Base-by-base conservation (phyloP, 768 basidiomycete species). In the Coprinopsis strossmayeri region DNA sequence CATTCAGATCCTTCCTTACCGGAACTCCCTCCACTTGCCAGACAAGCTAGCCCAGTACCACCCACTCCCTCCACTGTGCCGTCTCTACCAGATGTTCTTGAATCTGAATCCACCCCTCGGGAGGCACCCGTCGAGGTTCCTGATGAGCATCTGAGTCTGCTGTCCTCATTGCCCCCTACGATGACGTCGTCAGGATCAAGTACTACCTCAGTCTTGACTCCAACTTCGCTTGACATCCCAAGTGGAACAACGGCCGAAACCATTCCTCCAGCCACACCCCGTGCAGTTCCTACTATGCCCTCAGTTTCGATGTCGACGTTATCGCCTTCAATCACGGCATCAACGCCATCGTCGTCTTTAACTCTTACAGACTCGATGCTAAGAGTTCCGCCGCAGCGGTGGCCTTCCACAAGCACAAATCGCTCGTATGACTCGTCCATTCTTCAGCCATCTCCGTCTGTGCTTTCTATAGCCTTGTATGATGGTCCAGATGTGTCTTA, bases 401-500 rank as follows among this genome's bases (percentile, higher is more conserved):
- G 85, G 83, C 79, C 75, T n/a, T n/a, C n/a, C 2, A 61, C 73
- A 2, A 81, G 81, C 56, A 83, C 81, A 0, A 80, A 87, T 46
- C 59, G 71, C 9, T 84, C 88, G 0, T 91, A 84, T 53, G 87
- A 90, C 18, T 89, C 89, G 0, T 85, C 86, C 1, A 66, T 85
- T n/a, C 68, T 91, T 20, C 70, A 68, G 3, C 81, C 87, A 0
- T 88, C 89, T 1, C 85, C 84, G 15, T 82, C 84, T 18, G 68
- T 78, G 2, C 63, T 63, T 20, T 77, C 76, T 2, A 49, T 76
- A 18, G 71, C 69, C 21, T 60, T 88, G 37, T 78, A 75, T 1
- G 87, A 91, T 37, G 76, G 72, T 3, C 65, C 57, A 7, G 88
- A 90, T 53, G 66, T 58, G 0, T 88, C 86, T 0, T 83, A 81